Conservation (phyloP, 495 filamentous ascomycete genomes). For the Trichocladium uniseriatum region DNA sequence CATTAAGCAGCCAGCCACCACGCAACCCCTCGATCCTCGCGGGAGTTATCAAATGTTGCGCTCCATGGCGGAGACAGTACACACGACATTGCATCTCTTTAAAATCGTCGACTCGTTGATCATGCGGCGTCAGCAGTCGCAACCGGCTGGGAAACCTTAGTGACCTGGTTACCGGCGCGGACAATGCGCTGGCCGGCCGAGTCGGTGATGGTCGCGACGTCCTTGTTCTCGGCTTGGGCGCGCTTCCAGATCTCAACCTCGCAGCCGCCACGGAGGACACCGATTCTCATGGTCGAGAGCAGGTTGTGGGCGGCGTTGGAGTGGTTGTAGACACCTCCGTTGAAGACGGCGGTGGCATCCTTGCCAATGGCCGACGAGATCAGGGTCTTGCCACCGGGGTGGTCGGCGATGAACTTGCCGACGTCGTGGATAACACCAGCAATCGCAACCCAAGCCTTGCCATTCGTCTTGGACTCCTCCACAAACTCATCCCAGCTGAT, state of each 20-base stretch:
- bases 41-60: not conserved
- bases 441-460: conserved; percentile 76
- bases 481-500: conserved; percentile 96
- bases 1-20: not conserved
- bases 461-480: conserved; percentile 61
- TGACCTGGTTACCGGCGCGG: conserved; percentile 83
- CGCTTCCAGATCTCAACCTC: conserved; percentile 99
- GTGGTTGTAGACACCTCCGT: conserved; percentile 97
- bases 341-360: conserved; percentile 98
- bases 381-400: conserved; percentile 93
- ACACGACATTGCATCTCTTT: not conserved
- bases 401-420: conserved; percentile 87
- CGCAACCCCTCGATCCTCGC: too few relatives aligned
- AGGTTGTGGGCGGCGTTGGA: conserved; percentile 97
- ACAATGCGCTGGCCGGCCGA: conserved; percentile 73
- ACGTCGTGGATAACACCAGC: conserved; percentile 97
- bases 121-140: conserved; percentile 67
- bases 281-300: conserved; percentile 90
- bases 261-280: conserved; percentile 90
- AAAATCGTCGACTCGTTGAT: not conserved
- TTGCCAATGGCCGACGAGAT: conserved; percentile 91
- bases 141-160: conserved; percentile 66
- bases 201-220: conserved; percentile 70
- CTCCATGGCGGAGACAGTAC: not conserved
- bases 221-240: conserved; percentile 81